phyloP scores from a whole-genome alignment of 345 rosid genomes.

The Arabidopsis arenosa region DNA sequence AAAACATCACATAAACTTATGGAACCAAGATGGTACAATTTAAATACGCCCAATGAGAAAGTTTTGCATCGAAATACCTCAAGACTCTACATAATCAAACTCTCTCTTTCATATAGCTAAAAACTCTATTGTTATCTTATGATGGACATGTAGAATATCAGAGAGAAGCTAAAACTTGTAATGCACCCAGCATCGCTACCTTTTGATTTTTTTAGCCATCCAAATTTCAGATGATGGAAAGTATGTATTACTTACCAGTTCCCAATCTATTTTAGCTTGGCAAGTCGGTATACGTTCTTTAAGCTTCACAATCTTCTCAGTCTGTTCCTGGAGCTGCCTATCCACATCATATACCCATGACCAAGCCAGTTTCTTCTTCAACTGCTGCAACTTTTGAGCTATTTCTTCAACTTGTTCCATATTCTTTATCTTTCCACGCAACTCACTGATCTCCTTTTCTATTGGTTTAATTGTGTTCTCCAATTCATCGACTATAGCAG shows the following conservation, averaged over 20 bases:
- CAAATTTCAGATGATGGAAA: constrained; percentile 23
- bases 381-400: constrained; percentile 67
- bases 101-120: constrained; percentile 2
- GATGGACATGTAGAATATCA: not conserved
- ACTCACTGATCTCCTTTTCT: constrained; percentile 67
- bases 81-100: constrained; percentile 20
- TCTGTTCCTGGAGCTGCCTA: constrained; percentile 66
- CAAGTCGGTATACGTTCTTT: constrained; percentile 85
- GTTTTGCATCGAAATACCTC: not conserved
- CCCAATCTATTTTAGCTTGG: constrained; percentile 86
- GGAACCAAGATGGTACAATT: not conserved
- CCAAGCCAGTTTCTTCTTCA: constrained; percentile 94
- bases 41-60: not conserved
- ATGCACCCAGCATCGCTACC: constrained; percentile 3
- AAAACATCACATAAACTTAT: constrained; percentile 21
- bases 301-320: constrained; percentile 62
- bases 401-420: constrained; percentile 92
- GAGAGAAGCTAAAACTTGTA: constrained; percentile 3
- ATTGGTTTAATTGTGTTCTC: constrained; percentile 77
- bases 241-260: constrained; percentile 58
- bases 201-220: constrained; percentile 1
- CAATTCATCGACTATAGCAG: constrained; percentile 66
- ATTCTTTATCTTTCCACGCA: constrained; percentile 75
- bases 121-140: constrained; percentile 9
- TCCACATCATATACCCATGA: constrained; percentile 90